phyloP scores from a whole-genome alignment of 176 grass and related monocot genomes.

The Elymus sibiricus region DNA sequence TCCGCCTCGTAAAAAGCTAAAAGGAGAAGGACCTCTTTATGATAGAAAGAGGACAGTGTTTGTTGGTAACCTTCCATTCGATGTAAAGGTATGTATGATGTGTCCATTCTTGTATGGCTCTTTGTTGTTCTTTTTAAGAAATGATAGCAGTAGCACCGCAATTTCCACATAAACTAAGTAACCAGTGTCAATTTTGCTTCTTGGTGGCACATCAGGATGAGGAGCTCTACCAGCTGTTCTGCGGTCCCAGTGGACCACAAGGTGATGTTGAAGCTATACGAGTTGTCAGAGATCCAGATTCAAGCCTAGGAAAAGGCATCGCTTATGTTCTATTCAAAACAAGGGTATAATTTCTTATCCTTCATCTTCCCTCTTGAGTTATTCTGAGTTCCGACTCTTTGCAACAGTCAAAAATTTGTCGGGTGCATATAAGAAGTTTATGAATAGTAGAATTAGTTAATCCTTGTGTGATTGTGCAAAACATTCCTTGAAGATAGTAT shows the following conservation, averaged over 20 bases:
- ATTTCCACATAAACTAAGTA: neutral
- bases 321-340: constrained; percentile 96
- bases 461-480: neutral
- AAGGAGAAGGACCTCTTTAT: constrained; percentile 78
- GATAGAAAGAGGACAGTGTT: constrained; percentile 92
- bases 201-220: constrained; percentile 69
- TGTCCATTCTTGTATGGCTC: neutral
- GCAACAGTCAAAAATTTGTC: neutral
- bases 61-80: constrained; percentile 96
- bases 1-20: constrained; percentile 79
- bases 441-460: neutral
- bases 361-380: neutral
- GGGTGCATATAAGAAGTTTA: neutral
- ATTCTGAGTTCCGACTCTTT: neutral
- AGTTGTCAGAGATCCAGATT: constrained; percentile 73
- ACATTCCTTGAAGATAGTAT: neutral
- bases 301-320: constrained; percentile 88
- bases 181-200: constrained; percentile 3
- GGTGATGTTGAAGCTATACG: constrained; percentile 77
- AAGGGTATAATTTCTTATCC: constrained; percentile 59
- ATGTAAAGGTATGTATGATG: constrained; percentile 65
- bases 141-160: neutral
- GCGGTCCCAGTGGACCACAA: constrained; percentile 54
- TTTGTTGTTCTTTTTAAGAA: neutral
- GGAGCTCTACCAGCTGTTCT: constrained; percentile 87